Percentiles rank a stretch among this genome's conserved stretches.
These are phyloP conservation scores for Besnoitia besnoiti DNA, from an alignment of 169 alveolate species.

Conservation along the genomic window DNA sequence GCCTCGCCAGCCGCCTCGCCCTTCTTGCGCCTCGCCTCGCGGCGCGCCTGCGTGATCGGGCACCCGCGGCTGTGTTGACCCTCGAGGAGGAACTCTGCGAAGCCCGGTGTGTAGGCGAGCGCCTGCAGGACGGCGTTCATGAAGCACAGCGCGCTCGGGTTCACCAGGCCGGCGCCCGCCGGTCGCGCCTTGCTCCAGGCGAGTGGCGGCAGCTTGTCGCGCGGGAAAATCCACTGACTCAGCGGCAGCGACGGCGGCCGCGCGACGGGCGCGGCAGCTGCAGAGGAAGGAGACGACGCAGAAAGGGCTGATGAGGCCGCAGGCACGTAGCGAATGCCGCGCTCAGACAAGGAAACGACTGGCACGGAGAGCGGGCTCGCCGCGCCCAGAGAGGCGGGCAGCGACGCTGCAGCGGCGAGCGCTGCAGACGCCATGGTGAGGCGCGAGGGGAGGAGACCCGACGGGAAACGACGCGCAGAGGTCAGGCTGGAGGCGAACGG, in stretches of 20 bases:
- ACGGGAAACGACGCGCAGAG: too few species aligned
- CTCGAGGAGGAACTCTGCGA: conserved; percentile 54
- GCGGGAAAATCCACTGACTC: neutral
- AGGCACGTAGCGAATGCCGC: neutral
- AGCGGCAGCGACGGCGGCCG: conserved; percentile 10
- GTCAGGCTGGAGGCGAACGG: too few species aligned
- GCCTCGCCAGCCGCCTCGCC: conserved; percentile 14
- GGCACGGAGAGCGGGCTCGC: neutral
- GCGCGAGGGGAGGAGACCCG: too few species aligned
- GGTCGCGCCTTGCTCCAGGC: conserved; percentile 19
- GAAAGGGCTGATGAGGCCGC: neutral
- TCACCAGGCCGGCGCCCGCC: conserved; percentile 52
- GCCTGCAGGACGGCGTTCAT: conserved; percentile 63
- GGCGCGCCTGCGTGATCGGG: conserved; percentile 22
- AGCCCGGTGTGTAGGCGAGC: conserved; percentile 65
- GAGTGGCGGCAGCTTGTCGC: neutral
- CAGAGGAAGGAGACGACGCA: neutral
- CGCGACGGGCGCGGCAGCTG: neutral
- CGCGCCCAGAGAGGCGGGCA: neutral
- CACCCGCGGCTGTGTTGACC: conserved; percentile 52
- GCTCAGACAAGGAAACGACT: neutral
- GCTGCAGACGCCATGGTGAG: neutral
- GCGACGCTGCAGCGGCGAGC: neutral
- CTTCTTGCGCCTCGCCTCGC: conserved; percentile 6
- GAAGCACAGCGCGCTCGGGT: conserved; percentile 63